Evolutionary conservation across 768 basidiomycete species (phyloP).

Genomic region (Cantharellus anzutake): DNA sequence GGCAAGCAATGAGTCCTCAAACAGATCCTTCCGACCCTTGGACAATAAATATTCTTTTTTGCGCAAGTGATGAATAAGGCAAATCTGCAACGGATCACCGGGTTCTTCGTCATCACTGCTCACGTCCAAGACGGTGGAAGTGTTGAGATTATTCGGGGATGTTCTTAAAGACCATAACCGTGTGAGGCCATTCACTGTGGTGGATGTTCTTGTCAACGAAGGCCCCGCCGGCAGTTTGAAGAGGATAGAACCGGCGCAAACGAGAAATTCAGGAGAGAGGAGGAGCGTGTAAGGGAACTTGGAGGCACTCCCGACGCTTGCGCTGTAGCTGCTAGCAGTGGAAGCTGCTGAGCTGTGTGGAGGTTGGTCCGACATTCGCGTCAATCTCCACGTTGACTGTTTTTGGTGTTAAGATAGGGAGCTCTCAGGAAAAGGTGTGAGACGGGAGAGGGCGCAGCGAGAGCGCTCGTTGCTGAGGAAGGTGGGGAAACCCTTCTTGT

Average conservation of each 20-base stretch:
- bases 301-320: background rate
- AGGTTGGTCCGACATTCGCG: too few species aligned
- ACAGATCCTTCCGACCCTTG: conserved; percentile 31
- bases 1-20: conserved; percentile 16
- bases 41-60: conserved; percentile 27
- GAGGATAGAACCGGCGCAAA: conserved; percentile 1
- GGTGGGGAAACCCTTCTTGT: too few species aligned
- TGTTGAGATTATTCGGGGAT: background rate
- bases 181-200: background rate
- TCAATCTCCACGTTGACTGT: too few species aligned
- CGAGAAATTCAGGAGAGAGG: background rate
- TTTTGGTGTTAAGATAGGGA: too few species aligned
- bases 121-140: background rate
- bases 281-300: background rate
- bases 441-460: too few species aligned
- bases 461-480: too few species aligned
- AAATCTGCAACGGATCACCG: conserved; percentile 10
- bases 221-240: background rate
- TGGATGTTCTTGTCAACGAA: background rate
- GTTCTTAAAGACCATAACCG: background rate
- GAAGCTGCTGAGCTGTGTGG: too few species aligned
- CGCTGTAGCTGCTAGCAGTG: background rate
- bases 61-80: conserved; percentile 14
- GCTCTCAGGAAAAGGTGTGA: too few species aligned
- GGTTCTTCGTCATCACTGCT: background rate